These are phyloP conservation scores for Apiospora marii DNA, from an alignment of 2,329 filamentous ascomycete species.

Conservation along the genomic window DNA sequence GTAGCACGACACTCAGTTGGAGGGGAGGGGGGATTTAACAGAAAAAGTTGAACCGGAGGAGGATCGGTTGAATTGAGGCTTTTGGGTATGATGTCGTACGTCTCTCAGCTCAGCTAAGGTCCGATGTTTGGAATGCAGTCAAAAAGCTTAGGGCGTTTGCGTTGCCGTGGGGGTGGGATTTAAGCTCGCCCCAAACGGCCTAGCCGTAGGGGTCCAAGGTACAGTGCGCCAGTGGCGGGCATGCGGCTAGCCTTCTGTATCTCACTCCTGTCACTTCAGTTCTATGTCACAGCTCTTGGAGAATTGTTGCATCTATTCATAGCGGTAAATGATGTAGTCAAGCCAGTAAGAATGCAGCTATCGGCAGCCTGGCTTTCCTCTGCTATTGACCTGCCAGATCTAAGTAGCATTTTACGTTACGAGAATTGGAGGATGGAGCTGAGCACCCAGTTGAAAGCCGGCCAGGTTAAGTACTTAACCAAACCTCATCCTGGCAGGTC, in stretches of 20 bases:
- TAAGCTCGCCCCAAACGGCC: constrained; percentile 13
- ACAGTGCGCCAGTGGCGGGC: not conserved
- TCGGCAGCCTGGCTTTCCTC: not conserved
- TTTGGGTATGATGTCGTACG: constrained; percentile 20
- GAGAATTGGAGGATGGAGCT: not conserved
- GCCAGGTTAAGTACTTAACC: too few species aligned
- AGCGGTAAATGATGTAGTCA: not conserved
- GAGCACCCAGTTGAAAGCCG: too few species aligned
- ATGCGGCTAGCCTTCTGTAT: not conserved
- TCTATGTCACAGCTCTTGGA: not conserved
- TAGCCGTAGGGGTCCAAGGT: not conserved
- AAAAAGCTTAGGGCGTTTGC: constrained; percentile 18
- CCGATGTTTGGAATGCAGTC: constrained; percentile 15
- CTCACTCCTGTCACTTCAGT: too few species aligned
- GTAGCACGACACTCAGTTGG: constrained; percentile 8
- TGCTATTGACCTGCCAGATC: not conserved
- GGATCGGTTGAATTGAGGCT: not conserved
- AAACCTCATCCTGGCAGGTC: too few species aligned
- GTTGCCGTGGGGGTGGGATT: not conserved
- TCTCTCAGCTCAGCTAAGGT: constrained; percentile 17
- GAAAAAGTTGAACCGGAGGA: not conserved
- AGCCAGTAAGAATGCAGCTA: not conserved
- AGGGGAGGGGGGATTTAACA: not conserved
- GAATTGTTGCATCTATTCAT: not conserved
- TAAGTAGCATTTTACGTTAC: not conserved